phyloP scores from a whole-genome alignment of 441 rosid genomes.

The Adansonia rubrostipa region DNA sequence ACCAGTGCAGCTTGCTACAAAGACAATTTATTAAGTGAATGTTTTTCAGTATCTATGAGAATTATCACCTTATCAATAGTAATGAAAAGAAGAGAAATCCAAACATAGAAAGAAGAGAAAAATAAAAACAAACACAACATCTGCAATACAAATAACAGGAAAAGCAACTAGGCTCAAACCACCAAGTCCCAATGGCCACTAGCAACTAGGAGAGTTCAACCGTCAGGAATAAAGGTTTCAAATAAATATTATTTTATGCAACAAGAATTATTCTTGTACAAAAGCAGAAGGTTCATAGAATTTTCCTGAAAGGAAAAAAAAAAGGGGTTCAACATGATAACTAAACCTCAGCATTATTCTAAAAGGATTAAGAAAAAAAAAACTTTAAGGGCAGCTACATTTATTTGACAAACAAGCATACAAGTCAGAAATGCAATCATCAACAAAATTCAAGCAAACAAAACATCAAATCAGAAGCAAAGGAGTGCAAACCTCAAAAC shows the following conservation, averaged over 20 bases:
- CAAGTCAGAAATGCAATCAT: not conserved
- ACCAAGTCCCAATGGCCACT: not conserved
- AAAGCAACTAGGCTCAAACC: not conserved
- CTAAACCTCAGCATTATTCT: not conserved
- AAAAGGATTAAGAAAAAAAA: not conserved
- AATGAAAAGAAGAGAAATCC: not conserved
- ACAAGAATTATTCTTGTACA: not conserved
- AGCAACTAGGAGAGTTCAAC: not conserved
- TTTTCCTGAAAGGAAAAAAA: not conserved
- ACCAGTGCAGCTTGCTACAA: slow-evolving; percentile 97
- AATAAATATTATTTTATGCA: not conserved
- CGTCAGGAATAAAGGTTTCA: not conserved
- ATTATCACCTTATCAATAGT: not conserved
- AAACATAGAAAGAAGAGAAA: too few species aligned
- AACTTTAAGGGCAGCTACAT: not conserved
- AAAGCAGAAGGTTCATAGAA: not conserved
- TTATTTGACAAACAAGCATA: not conserved
- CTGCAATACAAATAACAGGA: not conserved
- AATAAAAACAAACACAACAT: not conserved
- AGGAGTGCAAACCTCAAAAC: not conserved
- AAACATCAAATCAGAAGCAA: not conserved
- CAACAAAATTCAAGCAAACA: not conserved
- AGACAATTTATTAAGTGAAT: not conserved
- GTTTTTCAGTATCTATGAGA: not conserved
- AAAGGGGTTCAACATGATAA: too few species aligned